A percentile compares a stretch with the other conserved stretches of the same genome.
Evolutionary conservation across 345 rosid genomes (phyloP).

Genomic region (Sisymbrium altissimum): DNA sequence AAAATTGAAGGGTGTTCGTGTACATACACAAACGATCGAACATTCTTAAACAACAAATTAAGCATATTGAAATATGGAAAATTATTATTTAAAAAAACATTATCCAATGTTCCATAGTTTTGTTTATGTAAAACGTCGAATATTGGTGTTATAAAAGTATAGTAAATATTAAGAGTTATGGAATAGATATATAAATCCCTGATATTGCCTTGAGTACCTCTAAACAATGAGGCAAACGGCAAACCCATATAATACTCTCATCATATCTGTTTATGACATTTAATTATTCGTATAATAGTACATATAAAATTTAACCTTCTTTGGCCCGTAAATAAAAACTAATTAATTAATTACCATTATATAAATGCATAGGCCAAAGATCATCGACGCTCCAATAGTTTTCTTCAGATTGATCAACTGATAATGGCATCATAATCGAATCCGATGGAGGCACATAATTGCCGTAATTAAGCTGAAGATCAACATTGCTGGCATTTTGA

Average conservation of each 20-base stretch:
- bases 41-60: neutral
- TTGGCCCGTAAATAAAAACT: neutral
- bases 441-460: conserved; percentile 8
- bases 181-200: too few relatives aligned
- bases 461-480: neutral
- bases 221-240: too few relatives aligned
- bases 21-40: neutral
- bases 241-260: too few relatives aligned
- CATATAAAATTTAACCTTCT: neutral
- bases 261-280: too few relatives aligned
- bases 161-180: too few relatives aligned
- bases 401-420: conserved; percentile 45
- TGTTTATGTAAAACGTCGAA: neutral
- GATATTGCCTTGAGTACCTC: too few relatives aligned
- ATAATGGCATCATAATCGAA: conserved; percentile 11
- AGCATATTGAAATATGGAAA: neutral
- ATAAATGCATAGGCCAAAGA: conserved; percentile 74
- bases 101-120: neutral
- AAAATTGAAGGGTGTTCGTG: neutral
- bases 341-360: conserved; percentile 30
- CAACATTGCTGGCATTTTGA: neutral
- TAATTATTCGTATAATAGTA: neutral
- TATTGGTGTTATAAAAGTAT: neutral
- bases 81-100: too few relatives aligned
- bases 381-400: conserved; percentile 80